Conservation (phyloP, 2,329 filamentous ascomycete genomes). For the Trichophyton schoenleinii region DNA sequence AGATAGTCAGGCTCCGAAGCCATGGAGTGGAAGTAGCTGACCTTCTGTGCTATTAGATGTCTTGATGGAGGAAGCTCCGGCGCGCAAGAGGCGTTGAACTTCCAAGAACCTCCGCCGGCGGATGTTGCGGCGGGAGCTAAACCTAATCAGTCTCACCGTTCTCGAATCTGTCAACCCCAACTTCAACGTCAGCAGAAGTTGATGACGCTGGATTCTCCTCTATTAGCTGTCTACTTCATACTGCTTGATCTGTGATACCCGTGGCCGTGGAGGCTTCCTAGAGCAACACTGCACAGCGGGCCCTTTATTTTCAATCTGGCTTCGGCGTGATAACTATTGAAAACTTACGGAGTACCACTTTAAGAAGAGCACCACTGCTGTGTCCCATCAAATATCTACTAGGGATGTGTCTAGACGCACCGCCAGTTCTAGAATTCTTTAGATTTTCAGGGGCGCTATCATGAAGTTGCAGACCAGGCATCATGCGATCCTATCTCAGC, state of each 20-base stretch:
- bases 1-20: conserved; percentile 33
- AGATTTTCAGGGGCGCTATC: no score
- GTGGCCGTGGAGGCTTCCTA: no score
- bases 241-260: background rate
- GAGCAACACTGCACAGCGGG: no score
- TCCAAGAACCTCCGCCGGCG: background rate
- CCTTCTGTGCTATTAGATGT: background rate
- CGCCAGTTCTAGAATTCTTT: no score
- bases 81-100: background rate
- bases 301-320: no score
- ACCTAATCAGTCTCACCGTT: background rate
- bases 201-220: background rate
- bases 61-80: background rate
- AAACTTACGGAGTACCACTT: no score
- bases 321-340: no score
- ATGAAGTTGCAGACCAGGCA: no score
- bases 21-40: background rate
- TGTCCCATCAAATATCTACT: no score
- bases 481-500: no score
- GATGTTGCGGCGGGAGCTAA: background rate
- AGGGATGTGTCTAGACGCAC: no score
- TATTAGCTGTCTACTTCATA: background rate
- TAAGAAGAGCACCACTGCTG: no score
- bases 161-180: background rate
- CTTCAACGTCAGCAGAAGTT: background rate